phyloP scores from a whole-genome alignment of 2,329 filamentous ascomycete species.

The Capronia americana region DNA sequence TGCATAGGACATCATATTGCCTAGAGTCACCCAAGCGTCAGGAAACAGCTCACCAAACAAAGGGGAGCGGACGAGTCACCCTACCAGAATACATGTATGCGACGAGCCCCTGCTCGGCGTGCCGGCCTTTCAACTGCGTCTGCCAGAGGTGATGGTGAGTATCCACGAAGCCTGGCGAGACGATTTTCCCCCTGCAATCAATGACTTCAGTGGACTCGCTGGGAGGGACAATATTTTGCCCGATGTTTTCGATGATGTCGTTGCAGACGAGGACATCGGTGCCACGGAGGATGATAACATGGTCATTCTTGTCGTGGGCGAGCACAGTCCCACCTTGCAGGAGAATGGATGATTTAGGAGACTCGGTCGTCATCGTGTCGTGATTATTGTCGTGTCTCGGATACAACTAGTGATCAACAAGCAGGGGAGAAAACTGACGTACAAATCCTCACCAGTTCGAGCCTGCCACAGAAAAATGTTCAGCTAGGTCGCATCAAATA shows the following conservation, averaged over 20 bases:
- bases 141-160: conserved; percentile 54
- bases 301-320: conserved; percentile 27
- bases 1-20: conserved; percentile 48
- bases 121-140: conserved; percentile 48
- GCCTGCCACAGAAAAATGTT: not conserved
- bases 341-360: conserved; percentile 21
- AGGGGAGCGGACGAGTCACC: not conserved
- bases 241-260: conserved; percentile 27
- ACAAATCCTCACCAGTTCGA: not conserved
- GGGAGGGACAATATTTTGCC: conserved; percentile 11
- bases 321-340: conserved; percentile 34
- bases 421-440: not conserved
- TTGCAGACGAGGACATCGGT: conserved; percentile 33
- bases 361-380: not conserved
- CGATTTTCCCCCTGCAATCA: conserved; percentile 46
- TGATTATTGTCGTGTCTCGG: not conserved
- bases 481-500: not conserved
- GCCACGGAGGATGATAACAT: conserved; percentile 25
- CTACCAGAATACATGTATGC: conserved; percentile 51
- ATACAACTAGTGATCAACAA: not conserved
- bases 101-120: conserved; percentile 49
- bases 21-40: conserved; percentile 34
- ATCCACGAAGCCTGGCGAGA: conserved; percentile 44
- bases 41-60: not conserved
- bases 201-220: conserved; percentile 42